A percentile compares a stretch with the other conserved stretches of the same genome.
Evolutionary conservation across 306 rosid species (phyloP).

Genomic region (Vigna angularis): DNA sequence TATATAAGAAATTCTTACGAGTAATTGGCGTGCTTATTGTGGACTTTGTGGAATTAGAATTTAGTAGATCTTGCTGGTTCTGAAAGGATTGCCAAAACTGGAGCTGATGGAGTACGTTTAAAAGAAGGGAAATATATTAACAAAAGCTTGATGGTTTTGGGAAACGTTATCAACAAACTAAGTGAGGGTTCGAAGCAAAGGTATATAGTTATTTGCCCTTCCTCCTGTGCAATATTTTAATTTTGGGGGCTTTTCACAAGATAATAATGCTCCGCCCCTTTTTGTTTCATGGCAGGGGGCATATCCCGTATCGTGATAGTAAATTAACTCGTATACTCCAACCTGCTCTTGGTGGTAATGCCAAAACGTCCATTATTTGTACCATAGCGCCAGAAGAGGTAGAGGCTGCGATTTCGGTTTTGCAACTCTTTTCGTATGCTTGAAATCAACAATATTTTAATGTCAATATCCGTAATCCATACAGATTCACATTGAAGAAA

Average conservation of each 20-base stretch:
- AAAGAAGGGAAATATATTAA: constrained; percentile 97
- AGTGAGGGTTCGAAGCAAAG: constrained; percentile 90
- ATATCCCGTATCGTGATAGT: constrained; percentile 96
- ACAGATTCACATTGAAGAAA: constrained; percentile 89
- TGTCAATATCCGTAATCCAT: constrained; percentile 32
- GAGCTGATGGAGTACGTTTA: constrained; percentile 92
- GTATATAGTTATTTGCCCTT: constrained; percentile 47
- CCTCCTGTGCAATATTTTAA: constrained; percentile 17
- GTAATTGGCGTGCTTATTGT: constrained; percentile 38
- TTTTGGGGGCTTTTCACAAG: constrained; percentile 2
- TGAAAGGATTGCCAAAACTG: constrained; percentile 96
- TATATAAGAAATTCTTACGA: constrained; percentile 13
- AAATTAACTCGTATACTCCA: constrained; percentile 97
- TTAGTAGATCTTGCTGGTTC: constrained; percentile 98
- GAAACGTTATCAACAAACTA: constrained; percentile 92
- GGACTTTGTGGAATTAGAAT: constrained; percentile 62
- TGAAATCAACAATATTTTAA: constrained; percentile 10
- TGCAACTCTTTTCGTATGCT: not conserved
- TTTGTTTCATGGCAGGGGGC: constrained; percentile 64
- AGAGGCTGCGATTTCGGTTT: constrained; percentile 24
- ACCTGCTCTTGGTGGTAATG: constrained; percentile 99
- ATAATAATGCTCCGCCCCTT: constrained; percentile 34
- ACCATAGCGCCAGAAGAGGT: constrained; percentile 99
- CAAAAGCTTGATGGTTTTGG: constrained; percentile 95
- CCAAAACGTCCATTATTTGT: constrained; percentile 95